A percentile compares a stretch with the other conserved stretches of the same genome.
phyloP scores from a whole-genome alignment of 164 flowering plant genomes.

The Echeveria elegans region DNA sequence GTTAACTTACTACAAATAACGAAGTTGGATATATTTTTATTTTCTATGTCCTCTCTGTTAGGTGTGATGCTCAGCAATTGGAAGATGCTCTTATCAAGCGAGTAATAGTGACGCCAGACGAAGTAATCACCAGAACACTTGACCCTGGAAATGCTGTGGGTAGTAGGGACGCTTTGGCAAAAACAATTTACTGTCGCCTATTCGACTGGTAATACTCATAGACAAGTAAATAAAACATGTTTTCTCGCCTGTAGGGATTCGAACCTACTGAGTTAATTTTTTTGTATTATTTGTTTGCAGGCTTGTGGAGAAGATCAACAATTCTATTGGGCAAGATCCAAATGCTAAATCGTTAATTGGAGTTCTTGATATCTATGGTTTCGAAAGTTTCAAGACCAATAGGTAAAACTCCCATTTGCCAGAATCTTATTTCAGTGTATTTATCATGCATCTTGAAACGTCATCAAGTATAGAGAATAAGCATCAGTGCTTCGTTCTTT shows the following conservation, averaged over 20 bases:
- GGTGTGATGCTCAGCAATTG: constrained; percentile 85
- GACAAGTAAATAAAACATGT: neutral
- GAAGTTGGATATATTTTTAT: neutral
- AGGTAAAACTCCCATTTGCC: constrained; percentile 33
- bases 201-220: constrained; percentile 72
- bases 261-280: neutral
- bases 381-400: constrained; percentile 92
- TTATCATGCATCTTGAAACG: constrained; percentile 10
- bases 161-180: constrained; percentile 97
- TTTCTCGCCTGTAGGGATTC: constrained; percentile 2
- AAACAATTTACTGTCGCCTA: constrained; percentile 86
- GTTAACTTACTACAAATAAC: neutral
- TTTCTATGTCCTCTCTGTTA: constrained; percentile 12
- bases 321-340: constrained; percentile 95
- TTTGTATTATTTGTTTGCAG: constrained; percentile 24
- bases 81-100: constrained; percentile 54
- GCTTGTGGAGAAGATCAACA: constrained; percentile 91
- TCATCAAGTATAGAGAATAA: neutral
- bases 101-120: neutral
- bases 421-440: neutral
- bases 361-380: constrained; percentile 98
- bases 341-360: constrained; percentile 85
- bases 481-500: neutral
- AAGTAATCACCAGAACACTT: constrained; percentile 80
- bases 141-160: constrained; percentile 82